phyloP scores from a whole-genome alignment of 257 asterid species.

The Thymus quinquecostatus region DNA sequence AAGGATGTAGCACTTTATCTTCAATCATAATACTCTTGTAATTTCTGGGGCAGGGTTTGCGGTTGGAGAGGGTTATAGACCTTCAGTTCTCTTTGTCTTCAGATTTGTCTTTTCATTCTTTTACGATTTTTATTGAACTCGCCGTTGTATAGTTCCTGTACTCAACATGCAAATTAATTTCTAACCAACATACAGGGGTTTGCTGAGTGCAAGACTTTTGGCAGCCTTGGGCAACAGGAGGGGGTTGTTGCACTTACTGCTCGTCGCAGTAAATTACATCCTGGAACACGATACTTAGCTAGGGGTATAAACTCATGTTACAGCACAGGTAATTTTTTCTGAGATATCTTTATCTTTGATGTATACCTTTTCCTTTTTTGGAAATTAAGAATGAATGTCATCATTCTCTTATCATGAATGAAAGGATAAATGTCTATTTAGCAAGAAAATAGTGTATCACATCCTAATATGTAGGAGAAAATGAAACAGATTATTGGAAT shows the following conservation, averaged over 20 bases:
- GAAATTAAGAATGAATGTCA: background rate
- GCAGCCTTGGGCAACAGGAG: slow-evolving; percentile 94
- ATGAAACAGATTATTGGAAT: background rate
- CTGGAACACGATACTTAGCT: slow-evolving; percentile 97
- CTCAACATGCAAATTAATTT: slow-evolving; percentile 39
- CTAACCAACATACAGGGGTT: slow-evolving; percentile 70
- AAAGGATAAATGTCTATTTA: background rate
- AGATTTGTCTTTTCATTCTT: slow-evolving; percentile 19
- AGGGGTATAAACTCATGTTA: slow-evolving; percentile 96
- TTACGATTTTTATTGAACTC: slow-evolving; percentile 13
- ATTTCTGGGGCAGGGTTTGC: background rate
- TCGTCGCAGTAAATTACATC: slow-evolving; percentile 98
- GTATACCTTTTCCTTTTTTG: slow-evolving; percentile 23
- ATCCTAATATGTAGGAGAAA: background rate
- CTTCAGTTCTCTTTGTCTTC: slow-evolving; percentile 14
- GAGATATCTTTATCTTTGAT: slow-evolving; percentile 25
- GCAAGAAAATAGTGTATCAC: background rate
- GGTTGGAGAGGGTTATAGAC: background rate
- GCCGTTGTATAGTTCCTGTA: slow-evolving; percentile 26
- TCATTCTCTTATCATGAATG: background rate
- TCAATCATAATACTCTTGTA: background rate
- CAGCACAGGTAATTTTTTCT: slow-evolving; percentile 69
- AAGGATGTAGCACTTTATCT: slow-evolving; percentile 19
- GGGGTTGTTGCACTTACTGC: slow-evolving; percentile 96
- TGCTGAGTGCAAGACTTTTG: slow-evolving; percentile 87